Conservation (phyloP, 2,329 filamentous ascomycete genomes). For the Lasiodiplodia hormozganensis region DNA sequence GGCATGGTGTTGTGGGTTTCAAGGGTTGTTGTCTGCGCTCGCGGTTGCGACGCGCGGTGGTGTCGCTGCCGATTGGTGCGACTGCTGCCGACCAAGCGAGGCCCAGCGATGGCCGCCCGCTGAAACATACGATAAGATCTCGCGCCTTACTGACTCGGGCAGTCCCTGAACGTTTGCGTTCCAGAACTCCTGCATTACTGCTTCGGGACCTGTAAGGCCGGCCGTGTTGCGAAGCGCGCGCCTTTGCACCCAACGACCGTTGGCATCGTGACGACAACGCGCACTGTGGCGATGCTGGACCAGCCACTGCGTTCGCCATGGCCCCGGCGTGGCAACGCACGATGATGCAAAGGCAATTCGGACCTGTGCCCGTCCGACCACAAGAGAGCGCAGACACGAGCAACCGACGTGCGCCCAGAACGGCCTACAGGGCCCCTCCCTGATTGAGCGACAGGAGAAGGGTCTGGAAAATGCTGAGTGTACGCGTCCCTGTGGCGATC, state of each 20-base stretch:
- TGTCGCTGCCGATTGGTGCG: conserved; percentile 9
- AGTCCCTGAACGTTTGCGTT: background rate
- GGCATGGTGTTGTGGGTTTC: conserved; percentile 25
- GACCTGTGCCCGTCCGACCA: background rate
- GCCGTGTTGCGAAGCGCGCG: background rate
- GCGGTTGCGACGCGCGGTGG: background rate
- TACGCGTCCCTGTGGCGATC: conserved; percentile 26
- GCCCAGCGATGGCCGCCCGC: background rate
- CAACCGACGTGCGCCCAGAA: background rate
- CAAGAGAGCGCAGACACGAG: background rate
- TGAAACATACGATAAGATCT: conserved; percentile 20
- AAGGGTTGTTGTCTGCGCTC: background rate
- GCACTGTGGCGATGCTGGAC: conserved; percentile 11
- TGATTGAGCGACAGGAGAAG: background rate
- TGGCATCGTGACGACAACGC: background rate
- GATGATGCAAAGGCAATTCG: conserved; percentile 1
- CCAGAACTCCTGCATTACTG: conserved; percentile 4
- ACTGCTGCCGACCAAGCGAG: background rate
- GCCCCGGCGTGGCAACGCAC: background rate
- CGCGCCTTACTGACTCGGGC: background rate
- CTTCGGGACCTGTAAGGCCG: background rate
- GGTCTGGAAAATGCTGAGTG: background rate
- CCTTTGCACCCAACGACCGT: background rate
- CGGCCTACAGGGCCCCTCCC: background rate
- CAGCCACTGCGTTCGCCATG: background rate